Percentiles rank a stretch among this genome's conserved stretches.
These are phyloP conservation scores for Endogone sp. DNA, from an alignment of 192 early-diverging fungal genomes.

Conservation along the genomic window DNA sequence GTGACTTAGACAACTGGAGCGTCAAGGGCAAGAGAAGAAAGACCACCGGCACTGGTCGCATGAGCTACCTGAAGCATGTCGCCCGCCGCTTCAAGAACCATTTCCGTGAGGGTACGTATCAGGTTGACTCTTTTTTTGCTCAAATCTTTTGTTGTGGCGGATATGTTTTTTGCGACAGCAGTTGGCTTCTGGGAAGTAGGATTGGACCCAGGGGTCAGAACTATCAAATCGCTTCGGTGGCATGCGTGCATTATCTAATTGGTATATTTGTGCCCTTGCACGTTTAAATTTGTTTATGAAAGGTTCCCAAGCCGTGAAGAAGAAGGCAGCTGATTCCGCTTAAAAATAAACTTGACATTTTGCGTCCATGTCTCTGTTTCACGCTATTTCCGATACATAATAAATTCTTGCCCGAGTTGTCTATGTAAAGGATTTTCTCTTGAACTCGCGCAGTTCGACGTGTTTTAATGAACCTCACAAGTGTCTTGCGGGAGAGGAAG, in stretches of 20 bases:
- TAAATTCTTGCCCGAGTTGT: not conserved
- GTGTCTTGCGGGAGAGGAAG: too few relatives aligned
- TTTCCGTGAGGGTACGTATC: slow-evolving; percentile 77
- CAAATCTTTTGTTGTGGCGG: not conserved
- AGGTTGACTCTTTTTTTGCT: not conserved
- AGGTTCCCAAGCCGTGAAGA: slow-evolving; percentile 28
- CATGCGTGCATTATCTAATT: not conserved
- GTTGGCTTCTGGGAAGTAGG: not conserved
- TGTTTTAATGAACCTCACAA: too few relatives aligned
- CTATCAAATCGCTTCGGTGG: not conserved
- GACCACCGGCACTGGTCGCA: slow-evolving; percentile 99
- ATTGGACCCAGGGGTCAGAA: too few relatives aligned
- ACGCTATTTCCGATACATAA: not conserved
- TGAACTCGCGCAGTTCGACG: too few relatives aligned
- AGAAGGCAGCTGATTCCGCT: slow-evolving; percentile 14
- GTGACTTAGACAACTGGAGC: slow-evolving; percentile 80
- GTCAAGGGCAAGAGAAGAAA: slow-evolving; percentile 97
- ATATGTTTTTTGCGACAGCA: not conserved
- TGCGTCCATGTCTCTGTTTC: not conserved
- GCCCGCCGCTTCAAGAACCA: slow-evolving; percentile 97
- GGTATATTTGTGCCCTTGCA: not conserved
- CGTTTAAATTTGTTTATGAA: not conserved
- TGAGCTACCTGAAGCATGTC: slow-evolving; percentile 93
- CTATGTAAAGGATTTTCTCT: too few relatives aligned
- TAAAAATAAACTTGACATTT: not conserved